Percentiles rank a stretch among this genome's conserved stretches.
phyloP scores from a whole-genome alignment of 164 flowering plant species.

The Aristolochia fimbriata region DNA sequence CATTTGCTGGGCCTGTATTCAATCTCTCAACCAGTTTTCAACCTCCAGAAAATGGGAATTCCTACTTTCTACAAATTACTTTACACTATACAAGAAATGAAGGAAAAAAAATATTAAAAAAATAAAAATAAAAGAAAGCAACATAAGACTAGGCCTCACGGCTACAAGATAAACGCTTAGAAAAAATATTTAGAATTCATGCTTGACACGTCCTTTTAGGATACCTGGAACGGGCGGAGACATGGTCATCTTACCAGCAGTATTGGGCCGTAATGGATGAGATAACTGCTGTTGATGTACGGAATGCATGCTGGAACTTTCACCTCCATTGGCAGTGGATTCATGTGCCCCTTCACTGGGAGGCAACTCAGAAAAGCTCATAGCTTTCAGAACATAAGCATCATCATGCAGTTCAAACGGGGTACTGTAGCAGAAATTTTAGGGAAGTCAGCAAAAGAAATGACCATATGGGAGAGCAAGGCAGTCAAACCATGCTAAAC shows the following conservation, averaged over 20 bases:
- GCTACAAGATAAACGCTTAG: slow-evolving; percentile 4
- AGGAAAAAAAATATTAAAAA: not conserved
- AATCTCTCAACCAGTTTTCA: no score
- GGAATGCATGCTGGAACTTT: slow-evolving; percentile 44
- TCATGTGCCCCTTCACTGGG: slow-evolving; percentile 19
- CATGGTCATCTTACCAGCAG: slow-evolving; percentile 36
- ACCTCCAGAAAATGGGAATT: not conserved
- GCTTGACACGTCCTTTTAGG: slow-evolving; percentile 68
- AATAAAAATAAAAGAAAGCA: not conserved
- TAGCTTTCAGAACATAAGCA: slow-evolving; percentile 88
- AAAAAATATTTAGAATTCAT: slow-evolving; percentile 34
- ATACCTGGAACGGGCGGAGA: slow-evolving; percentile 85
- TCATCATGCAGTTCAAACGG: slow-evolving; percentile 99
- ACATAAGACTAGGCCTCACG: not conserved
- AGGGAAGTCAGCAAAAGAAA: not conserved
- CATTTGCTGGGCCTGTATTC: no score
- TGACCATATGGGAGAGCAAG: no score
- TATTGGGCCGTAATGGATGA: slow-evolving; percentile 28
- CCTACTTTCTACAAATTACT: slow-evolving; percentile 18
- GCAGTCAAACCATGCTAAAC: not conserved
- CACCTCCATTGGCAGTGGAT: slow-evolving; percentile 36
- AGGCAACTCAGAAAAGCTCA: slow-evolving; percentile 54
- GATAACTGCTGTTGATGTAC: slow-evolving; percentile 29
- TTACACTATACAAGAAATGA: slow-evolving; percentile 32
- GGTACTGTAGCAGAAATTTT: slow-evolving; percentile 49